A percentile compares a stretch with the other conserved stretches of the same genome.
phyloP scores from a whole-genome alignment of 495 filamentous ascomycete genomes.

The Lepraria neglecta region DNA sequence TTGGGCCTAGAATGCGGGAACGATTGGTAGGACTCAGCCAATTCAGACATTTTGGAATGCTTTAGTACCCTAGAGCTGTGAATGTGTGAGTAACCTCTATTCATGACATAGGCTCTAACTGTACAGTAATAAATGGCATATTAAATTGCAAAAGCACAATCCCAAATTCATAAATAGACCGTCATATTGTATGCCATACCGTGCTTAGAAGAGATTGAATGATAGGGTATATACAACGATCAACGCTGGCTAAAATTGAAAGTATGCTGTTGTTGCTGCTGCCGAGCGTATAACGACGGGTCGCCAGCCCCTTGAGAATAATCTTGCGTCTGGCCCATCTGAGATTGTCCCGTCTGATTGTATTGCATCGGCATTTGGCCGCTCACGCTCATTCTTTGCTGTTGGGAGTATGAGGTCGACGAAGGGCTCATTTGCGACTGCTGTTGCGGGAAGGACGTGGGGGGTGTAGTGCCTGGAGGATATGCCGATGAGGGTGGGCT shows the following conservation, averaged over 20 bases:
- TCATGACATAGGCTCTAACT: no score
- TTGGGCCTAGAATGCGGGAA: no score
- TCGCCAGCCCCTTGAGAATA: constrained; percentile 1
- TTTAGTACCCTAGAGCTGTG: no score
- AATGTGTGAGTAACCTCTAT: no score
- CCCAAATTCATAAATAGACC: no score
- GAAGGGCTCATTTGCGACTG: constrained; percentile 2
- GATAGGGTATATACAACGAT: not conserved
- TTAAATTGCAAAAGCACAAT: no score
- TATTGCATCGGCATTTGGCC: constrained; percentile 18
- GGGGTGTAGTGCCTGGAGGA: constrained; percentile 4
- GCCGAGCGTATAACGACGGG: constrained; percentile 7
- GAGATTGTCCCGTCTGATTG: constrained; percentile 2
- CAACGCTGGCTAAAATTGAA: constrained; percentile 9
- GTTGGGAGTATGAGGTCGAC: constrained; percentile 5
- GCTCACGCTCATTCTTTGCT: not conserved
- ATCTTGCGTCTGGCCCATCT: constrained; percentile 7
- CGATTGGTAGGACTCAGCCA: no score
- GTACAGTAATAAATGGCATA: no score
- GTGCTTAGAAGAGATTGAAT: no score
- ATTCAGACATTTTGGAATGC: no score
- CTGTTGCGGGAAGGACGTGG: not conserved
- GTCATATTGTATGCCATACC: no score
- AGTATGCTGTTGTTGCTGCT: constrained; percentile 3
- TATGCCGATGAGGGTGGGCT: constrained; percentile 14